phyloP scores from a whole-genome alignment of 805 yeast species.

The Dipodascus geniculatus region DNA sequence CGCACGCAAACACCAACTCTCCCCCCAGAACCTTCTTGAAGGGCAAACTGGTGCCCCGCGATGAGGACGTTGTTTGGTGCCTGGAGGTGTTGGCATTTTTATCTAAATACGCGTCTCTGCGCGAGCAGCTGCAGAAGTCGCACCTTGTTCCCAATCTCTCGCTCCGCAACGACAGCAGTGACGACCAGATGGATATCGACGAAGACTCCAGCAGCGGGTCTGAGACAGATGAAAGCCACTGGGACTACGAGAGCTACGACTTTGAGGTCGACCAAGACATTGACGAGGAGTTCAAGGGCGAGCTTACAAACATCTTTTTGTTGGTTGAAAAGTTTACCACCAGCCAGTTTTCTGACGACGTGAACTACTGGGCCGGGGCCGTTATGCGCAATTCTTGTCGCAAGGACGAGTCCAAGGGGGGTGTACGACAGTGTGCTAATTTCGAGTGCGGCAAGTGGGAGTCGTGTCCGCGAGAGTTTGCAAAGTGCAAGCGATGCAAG shows the following conservation, averaged over 20 bases:
- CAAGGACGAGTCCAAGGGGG: constrained; percentile 75
- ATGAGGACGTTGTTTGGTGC: constrained; percentile 91
- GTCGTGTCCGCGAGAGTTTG: constrained; percentile 77
- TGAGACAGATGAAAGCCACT: neutral
- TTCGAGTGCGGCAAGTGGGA: constrained; percentile 95
- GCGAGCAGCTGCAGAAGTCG: constrained; percentile 61
- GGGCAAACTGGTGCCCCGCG: constrained; percentile 78
- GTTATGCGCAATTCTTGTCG: constrained; percentile 94
- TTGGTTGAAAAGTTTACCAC: constrained; percentile 84
- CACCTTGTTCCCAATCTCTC: constrained; percentile 66
- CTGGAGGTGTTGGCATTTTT: constrained; percentile 84
- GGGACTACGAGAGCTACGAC: constrained; percentile 23
- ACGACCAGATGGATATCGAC: constrained; percentile 10
- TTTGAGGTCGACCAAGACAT: constrained; percentile 23
- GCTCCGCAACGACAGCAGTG: constrained; percentile 20
- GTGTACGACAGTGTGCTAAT: constrained; percentile 90
- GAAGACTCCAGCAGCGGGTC: constrained; percentile 6
- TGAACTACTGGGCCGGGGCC: constrained; percentile 96
- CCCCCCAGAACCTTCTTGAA: constrained; percentile 43
- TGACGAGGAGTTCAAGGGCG: constrained; percentile 36
- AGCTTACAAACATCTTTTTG: constrained; percentile 59
- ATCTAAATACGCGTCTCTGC: constrained; percentile 76
- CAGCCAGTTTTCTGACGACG: constrained; percentile 56
- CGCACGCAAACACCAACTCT: neutral
- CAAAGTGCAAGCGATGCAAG: constrained; percentile 89